Evolutionary conservation across 169 alveolate genomes (phyloP), one percentile per base, ranked within the genome.

Genomic region (Toxoplasma gondii): DNA sequence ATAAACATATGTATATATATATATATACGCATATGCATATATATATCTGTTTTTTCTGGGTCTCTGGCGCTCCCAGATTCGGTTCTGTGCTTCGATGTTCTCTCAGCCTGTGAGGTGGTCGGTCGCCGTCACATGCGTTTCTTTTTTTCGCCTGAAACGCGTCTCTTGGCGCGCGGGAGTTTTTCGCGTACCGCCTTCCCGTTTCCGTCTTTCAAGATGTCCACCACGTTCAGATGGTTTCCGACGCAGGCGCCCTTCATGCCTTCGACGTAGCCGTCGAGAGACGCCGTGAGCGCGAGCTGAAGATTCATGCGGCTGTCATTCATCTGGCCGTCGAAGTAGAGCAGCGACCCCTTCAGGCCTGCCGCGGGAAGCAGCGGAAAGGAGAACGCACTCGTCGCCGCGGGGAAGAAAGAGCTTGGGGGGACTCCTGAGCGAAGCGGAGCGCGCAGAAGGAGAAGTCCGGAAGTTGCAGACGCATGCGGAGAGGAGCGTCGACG

Each of bases 311-410:
- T 97, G 86, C 99, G 95, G n/a, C 98, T 93, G 93, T 98, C 99
- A 95, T 97, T 98, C 93, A 98, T 98, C 94, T 98, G 98, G 5
- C 99, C 99, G 91, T 98, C 99, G 84, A 96, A 97, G 96, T 98
- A 97, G 36, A 98, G 96, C 0, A 98, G 98, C 1, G 98, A 94
- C n/a, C 98, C 98, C 74, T 93, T 95, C 69, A 97, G 94, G 34
- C 97, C 97, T 12, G 96, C 96, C 69, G 91, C 92, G 44, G 96
- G 94, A 49, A 97, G 93, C 38, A 95, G 96, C 7, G 98, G 98
- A 80, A 96, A 97, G 31, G 92, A 38, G 80, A 80, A 78, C 24
- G 38, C 38, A 10, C 78, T 97, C 93, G 90, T 96, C 88, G 94
- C 96, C 91, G 92, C 97, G 49, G 92, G 94, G 22, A 94, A 97